These are phyloP conservation scores for Linanthus parryae DNA, from an alignment of 148 eudicot genomes.

Conservation along the genomic window DNA sequence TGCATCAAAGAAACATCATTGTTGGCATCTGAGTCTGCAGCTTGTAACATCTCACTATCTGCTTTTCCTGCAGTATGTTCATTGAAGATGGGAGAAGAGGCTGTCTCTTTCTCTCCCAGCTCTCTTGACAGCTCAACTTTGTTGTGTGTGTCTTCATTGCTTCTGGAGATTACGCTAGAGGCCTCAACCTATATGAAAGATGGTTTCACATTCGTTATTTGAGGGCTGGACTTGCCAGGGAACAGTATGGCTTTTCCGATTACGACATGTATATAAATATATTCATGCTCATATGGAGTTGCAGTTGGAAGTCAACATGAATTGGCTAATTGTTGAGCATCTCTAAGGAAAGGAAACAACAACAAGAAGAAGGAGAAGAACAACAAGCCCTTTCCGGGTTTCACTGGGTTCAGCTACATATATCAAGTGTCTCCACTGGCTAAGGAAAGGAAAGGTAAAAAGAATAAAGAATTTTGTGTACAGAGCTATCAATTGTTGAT, in stretches of 20 bases:
- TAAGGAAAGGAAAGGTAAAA: no score
- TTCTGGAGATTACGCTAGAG: constrained; percentile 5
- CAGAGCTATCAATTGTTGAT: no score
- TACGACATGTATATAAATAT: background rate
- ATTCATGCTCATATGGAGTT: background rate
- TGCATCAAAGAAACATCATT: constrained; percentile 4
- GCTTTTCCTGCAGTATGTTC: constrained; percentile 14
- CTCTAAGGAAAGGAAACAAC: no score
- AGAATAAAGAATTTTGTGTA: no score
- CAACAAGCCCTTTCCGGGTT: no score
- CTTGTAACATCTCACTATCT: constrained; percentile 13
- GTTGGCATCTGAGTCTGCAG: constrained; percentile 1
- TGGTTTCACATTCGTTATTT: background rate
- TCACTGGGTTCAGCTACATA: no score
- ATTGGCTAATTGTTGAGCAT: no score
- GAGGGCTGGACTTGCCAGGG: background rate
- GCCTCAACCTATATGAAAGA: constrained; percentile 8
- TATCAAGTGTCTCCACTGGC: no score
- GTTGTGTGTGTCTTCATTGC: constrained; percentile 3
- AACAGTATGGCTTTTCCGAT: background rate
- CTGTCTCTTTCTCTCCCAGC: constrained; percentile 11
- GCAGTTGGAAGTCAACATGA: no score
- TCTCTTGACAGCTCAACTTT: constrained; percentile 10
- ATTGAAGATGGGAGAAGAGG: constrained; percentile 9
- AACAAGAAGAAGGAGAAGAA: no score